phyloP scores from a whole-genome alignment of 768 basidiomycete genomes.

The Boletus eberwhitei region DNA sequence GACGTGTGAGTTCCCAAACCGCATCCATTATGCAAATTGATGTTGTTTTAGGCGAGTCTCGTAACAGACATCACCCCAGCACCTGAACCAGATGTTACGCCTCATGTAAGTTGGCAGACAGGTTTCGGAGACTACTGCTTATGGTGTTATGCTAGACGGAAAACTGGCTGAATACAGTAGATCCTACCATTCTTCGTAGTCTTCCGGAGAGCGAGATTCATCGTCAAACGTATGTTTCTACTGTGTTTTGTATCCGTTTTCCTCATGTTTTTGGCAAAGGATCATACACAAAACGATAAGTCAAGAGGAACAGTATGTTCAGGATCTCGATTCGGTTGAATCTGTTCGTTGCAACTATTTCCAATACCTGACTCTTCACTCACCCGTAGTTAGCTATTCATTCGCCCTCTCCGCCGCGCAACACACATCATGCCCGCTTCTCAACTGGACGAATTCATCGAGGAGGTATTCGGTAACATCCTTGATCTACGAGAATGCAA shows the following conservation, averaged over 20 bases:
- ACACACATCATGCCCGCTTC: slow-evolving; percentile 55
- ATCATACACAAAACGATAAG: slow-evolving; percentile 85
- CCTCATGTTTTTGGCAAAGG: slow-evolving; percentile 25
- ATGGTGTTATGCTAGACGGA: slow-evolving; percentile 27
- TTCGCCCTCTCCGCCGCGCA: slow-evolving; percentile 50
- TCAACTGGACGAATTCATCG: slow-evolving; percentile 78
- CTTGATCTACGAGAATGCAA: slow-evolving; percentile 84
- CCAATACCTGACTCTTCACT: slow-evolving; percentile 34
- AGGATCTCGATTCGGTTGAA: slow-evolving; percentile 84
- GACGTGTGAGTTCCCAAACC: slow-evolving; percentile 44
- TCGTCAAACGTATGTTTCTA: slow-evolving; percentile 60
- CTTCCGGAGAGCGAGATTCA: slow-evolving; percentile 76
- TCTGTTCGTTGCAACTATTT: slow-evolving; percentile 39
- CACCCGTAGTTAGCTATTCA: slow-evolving; percentile 43
- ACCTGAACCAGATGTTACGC: slow-evolving; percentile 26
- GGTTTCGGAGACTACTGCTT: slow-evolving; percentile 11
- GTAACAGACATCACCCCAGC: slow-evolving; percentile 20
- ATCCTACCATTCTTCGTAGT: slow-evolving; percentile 44
- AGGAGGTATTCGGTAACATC: slow-evolving; percentile 88
- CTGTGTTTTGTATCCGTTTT: neutral
- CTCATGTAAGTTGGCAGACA: slow-evolving; percentile 34
- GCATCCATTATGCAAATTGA: slow-evolving; percentile 5
- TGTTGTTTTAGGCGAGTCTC: slow-evolving; percentile 19
- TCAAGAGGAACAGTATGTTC: slow-evolving; percentile 86
- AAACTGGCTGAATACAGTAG: slow-evolving; percentile 54